A percentile compares a stretch with the other conserved stretches of the same genome.
These are phyloP conservation scores for Chytriomyces sp. DNA, from an alignment of 192 early-diverging fungal species.

Conservation along the genomic window DNA sequence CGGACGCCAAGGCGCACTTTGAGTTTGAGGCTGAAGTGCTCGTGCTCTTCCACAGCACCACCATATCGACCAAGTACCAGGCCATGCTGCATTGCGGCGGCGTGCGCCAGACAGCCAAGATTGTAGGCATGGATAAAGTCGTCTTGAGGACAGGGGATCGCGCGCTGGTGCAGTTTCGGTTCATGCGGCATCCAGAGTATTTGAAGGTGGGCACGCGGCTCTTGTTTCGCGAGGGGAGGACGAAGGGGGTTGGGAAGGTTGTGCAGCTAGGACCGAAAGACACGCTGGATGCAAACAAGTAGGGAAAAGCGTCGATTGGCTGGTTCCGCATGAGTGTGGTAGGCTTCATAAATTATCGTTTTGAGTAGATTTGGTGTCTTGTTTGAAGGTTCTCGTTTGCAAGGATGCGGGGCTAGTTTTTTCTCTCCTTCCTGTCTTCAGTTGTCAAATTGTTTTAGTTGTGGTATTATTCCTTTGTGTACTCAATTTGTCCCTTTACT, in stretches of 20 bases:
- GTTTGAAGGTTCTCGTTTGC: too few species aligned
- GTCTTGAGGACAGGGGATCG: conserved; percentile 86
- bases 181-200: conserved; percentile 73
- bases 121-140: conserved; percentile 69
- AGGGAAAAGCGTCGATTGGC: too few species aligned
- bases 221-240: conserved; percentile 66
- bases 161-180: conserved; percentile 71
- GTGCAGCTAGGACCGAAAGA: conserved; percentile 31
- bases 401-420: too few species aligned
- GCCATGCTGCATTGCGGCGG: conserved; percentile 92
- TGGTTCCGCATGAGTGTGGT: too few species aligned
- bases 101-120: conserved; percentile 83
- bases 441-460: too few species aligned
- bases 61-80: conserved; percentile 88
- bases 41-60: conserved; percentile 88
- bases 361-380: too few species aligned
- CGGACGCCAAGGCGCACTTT: conserved; percentile 56
- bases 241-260: conserved; percentile 92
- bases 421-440: too few species aligned
- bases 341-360: too few species aligned
- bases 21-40: conserved; percentile 93
- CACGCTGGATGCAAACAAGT: background rate
- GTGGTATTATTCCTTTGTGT: too few species aligned
- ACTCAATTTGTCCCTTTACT: too few species aligned
- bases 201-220: conserved; percentile 52